These are phyloP conservation scores for Triticum monococcum DNA, from an alignment of 176 grass and related monocot genomes.

Conservation along the genomic window DNA sequence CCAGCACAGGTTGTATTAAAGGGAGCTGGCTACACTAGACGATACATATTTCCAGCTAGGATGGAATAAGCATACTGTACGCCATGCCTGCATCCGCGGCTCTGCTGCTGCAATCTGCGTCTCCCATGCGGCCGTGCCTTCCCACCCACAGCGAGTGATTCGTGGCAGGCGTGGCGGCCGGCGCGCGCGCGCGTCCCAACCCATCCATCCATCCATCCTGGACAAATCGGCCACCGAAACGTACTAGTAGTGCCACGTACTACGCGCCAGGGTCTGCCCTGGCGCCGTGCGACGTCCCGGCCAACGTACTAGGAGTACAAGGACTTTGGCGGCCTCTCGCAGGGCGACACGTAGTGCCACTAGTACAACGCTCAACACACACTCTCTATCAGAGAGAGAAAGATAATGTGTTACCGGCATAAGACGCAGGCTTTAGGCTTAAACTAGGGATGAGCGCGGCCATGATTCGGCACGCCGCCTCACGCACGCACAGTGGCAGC, in stretches of 20 bases:
- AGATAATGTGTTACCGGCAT: neutral
- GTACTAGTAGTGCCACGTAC: no score
- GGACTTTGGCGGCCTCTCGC: neutral
- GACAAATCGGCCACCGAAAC: no score
- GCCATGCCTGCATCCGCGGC: conserved; percentile 1
- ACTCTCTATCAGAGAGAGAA: neutral
- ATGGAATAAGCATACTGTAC: neutral
- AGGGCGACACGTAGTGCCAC: neutral
- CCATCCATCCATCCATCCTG: neutral
- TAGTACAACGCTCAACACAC: no score
- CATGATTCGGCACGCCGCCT: conserved; percentile 14
- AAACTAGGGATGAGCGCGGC: neutral
- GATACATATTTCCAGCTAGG: neutral
- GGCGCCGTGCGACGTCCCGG: neutral
- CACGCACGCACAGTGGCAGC: neutral
- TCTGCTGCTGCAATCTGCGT: neutral
- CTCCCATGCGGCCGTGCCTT: neutral
- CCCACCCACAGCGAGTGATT: neutral
- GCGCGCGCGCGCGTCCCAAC: neutral
- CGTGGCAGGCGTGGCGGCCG: neutral
- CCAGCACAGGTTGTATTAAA: conserved; percentile 17
- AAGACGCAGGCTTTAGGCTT: neutral
- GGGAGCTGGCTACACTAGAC: neutral
- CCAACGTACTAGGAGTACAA: neutral
- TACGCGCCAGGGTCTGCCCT: neutral